Percentiles rank a stretch among this genome's conserved stretches.
Evolutionary conservation across 2,329 filamentous ascomycete species (phyloP).

Genomic region (Amauroascus niger): DNA sequence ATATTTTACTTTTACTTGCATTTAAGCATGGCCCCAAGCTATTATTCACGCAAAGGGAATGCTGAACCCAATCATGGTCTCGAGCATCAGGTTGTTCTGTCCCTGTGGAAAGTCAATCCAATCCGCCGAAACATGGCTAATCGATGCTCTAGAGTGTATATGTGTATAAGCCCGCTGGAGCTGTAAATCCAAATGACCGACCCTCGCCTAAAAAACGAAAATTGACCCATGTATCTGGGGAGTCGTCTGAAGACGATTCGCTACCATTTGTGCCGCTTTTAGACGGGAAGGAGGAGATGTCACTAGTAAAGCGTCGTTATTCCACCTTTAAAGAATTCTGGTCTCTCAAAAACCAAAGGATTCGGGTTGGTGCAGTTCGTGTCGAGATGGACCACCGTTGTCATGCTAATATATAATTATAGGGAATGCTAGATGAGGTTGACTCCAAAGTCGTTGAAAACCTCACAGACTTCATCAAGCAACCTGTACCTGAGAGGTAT

Average conservation of each 20-base stretch:
- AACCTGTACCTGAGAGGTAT: constrained; percentile 30
- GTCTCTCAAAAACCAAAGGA: constrained; percentile 31
- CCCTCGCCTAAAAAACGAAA: constrained; percentile 52
- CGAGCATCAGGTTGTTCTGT: constrained; percentile 24
- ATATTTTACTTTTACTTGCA: too few relatives aligned
- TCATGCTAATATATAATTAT: not conserved
- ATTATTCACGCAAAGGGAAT: not conserved
- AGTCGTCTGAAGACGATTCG: constrained; percentile 12
- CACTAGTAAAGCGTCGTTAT: constrained; percentile 29
- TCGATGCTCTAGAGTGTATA: constrained; percentile 47
- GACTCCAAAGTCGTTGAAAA: constrained; percentile 33
- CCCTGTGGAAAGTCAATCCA: constrained; percentile 21
- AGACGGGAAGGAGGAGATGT: constrained; percentile 29
- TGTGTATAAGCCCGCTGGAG: constrained; percentile 48
- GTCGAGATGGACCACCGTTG: not conserved
- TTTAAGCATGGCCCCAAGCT: not conserved
- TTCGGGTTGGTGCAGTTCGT: constrained; percentile 26
- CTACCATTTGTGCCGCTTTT: constrained; percentile 33
- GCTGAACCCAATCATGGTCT: not conserved
- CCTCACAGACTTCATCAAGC: constrained; percentile 31
- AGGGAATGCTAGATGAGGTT: constrained; percentile 29
- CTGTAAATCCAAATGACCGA: constrained; percentile 26
- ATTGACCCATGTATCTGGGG: constrained; percentile 34
- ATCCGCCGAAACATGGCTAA: not conserved
- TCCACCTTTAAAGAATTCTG: constrained; percentile 33